Evolutionary conservation across 2,329 filamentous ascomycete species (phyloP), one percentile per base, ranked within the genome.

Genomic region (Microsporum canis): DNA sequence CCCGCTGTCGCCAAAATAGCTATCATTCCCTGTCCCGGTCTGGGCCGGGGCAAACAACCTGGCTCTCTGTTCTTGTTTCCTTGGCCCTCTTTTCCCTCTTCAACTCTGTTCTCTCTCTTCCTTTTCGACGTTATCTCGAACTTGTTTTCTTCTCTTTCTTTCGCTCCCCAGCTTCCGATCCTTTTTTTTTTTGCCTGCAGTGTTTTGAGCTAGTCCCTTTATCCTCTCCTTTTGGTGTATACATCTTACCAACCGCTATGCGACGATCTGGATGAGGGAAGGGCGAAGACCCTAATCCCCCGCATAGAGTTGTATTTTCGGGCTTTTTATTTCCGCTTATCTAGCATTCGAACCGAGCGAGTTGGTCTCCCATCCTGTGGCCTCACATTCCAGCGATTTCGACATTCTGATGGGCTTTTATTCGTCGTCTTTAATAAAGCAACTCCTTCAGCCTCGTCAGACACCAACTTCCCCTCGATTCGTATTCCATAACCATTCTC

Each of bases 11-110:
- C 55, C 27, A 57, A 39, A 57, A 57, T 57, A 41, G 39, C 55
- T 41, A 14, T 27, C 55, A 8, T 41, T 57, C 55, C 39, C 39
- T 43, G 36, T 59, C 57, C 57, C 34, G n/a, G 39, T 7, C 43
- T 23, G 27, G 41, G n/a, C 57, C 27, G 31, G 31, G 41, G 33
- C 39, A 59, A n/a, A 59, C 43, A 17, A 29, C 38, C 47, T 56
- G 58, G 34, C 64, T 63, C 41, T 51, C 51, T 58, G 57, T 38
- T 34, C 43, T 31, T n/a, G 51, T 41, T 61, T 58, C 34, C 57
- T 49, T 57, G 36, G 49, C 56, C 51, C 63, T 49, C 14, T 38
- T 55, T 36, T 58, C 34, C 23, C 33, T 29, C 56, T 43, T 29
- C 6, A 31, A n/a, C 43, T 47, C 43, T 47, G n/a, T 23, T 47